A percentile compares a stretch with the other conserved stretches of the same genome.
phyloP scores from a whole-genome alignment of 164 flowering plant species.

The Annona cherimola region DNA sequence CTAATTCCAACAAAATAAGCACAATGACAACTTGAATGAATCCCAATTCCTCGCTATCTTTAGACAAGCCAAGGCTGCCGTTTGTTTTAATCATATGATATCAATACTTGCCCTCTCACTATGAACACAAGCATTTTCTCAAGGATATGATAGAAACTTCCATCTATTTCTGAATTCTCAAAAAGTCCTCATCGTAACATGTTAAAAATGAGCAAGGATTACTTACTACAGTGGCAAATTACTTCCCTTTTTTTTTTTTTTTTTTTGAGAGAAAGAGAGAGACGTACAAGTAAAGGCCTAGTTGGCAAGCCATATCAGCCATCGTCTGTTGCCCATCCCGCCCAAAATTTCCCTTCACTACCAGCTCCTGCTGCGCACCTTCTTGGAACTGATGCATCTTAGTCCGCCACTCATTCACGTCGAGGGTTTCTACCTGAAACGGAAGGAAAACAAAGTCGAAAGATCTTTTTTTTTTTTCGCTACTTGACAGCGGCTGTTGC shows the following conservation, averaged over 20 bases:
- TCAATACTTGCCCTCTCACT: too few species aligned
- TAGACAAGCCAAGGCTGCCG: neutral
- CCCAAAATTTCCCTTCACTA: slow-evolving; percentile 62
- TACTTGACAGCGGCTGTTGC: neutral
- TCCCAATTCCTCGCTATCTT: neutral
- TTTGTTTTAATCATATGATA: neutral
- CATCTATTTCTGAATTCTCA: too few species aligned
- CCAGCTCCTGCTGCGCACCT: slow-evolving; percentile 72
- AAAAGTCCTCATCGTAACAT: too few species aligned
- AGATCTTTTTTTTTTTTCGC: neutral
- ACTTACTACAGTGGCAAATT: too few species aligned
- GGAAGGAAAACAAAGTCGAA: neutral
- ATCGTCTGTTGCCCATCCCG: slow-evolving; percentile 61
- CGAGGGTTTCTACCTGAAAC: slow-evolving; percentile 50
- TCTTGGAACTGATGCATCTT: slow-evolving; percentile 68
- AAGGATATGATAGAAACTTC: too few species aligned
- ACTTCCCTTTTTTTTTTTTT: too few species aligned
- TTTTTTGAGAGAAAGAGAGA: neutral
- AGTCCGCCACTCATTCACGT: slow-evolving; percentile 77
- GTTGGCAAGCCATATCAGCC: slow-evolving; percentile 66
- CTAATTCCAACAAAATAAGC: neutral
- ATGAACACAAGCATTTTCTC: too few species aligned
- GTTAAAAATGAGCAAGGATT: too few species aligned
- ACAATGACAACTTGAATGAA: neutral
- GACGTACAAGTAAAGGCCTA: slow-evolving; percentile 89